Evolutionary conservation across 2,329 filamentous ascomycete genomes (phyloP).

Genomic region (Pseudogymnoascus sp.): DNA sequence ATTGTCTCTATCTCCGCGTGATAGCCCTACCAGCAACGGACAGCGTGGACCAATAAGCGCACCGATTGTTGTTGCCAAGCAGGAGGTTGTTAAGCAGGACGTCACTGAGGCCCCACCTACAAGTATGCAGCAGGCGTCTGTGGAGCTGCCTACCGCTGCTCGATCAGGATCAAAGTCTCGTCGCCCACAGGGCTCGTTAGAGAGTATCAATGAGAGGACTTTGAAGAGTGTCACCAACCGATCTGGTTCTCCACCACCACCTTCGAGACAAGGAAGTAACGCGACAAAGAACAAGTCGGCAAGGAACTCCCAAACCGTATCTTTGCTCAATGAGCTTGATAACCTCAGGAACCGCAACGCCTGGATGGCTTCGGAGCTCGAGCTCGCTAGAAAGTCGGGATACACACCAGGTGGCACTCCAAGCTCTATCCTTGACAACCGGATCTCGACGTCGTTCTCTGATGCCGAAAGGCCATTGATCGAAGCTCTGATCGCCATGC

Average conservation of each 20-base stretch:
- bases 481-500: constrained; percentile 88
- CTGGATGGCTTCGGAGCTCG: constrained; percentile 94
- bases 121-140: constrained; percentile 31
- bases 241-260: constrained; percentile 52
- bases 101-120: constrained; percentile 22
- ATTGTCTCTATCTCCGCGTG: constrained; percentile 31
- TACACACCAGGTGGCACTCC: constrained; percentile 68
- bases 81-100: constrained; percentile 26
- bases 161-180: constrained; percentile 44
- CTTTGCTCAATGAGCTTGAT: constrained; percentile 81
- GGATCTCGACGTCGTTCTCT: constrained; percentile 69
- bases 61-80: constrained; percentile 40
- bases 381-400: constrained; percentile 82
- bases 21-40: constrained; percentile 51
- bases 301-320: constrained; percentile 60
- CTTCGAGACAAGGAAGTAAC: constrained; percentile 50
- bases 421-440: constrained; percentile 68
- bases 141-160: not conserved
- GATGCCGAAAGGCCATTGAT: constrained; percentile 90
- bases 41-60: constrained; percentile 41
- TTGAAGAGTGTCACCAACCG: constrained; percentile 38
- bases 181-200: constrained; percentile 58
- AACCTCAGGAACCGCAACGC: constrained; percentile 78
- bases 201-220: constrained; percentile 56
- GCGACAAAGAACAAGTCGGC: constrained; percentile 53